Conservation (phyloP, 495 filamentous ascomycete genomes). For the Bacidia rubella region DNA sequence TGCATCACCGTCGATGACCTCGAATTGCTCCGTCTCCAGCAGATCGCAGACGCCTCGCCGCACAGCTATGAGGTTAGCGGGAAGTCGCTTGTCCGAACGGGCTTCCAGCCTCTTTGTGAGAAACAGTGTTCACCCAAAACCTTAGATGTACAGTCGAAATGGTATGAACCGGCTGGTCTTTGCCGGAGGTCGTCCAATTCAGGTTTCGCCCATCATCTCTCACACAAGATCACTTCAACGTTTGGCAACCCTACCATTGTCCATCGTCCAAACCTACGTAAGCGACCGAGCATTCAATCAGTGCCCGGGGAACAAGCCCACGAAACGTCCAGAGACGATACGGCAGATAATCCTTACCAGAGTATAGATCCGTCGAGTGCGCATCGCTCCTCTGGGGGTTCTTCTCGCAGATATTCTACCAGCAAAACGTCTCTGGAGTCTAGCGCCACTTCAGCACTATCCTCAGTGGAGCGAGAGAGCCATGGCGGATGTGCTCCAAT, state of each 20-base stretch:
- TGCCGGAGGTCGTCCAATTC: constrained; percentile 14
- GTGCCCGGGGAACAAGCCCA: constrained; percentile 16
- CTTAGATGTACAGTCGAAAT: too few relatives aligned
- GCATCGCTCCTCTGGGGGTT: too few relatives aligned
- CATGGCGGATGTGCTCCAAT: background rate
- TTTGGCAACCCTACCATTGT: constrained; percentile 43
- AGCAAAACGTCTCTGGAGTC: constrained; percentile 27
- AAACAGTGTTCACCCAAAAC: too few relatives aligned
- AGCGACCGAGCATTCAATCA: constrained; percentile 30
- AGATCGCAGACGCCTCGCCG: background rate
- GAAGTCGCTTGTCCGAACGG: too few relatives aligned
- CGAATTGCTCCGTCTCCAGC: too few relatives aligned
- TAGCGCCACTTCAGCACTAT: constrained; percentile 8
- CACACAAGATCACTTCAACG: constrained; percentile 35
- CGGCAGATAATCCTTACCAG: background rate
- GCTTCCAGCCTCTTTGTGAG: too few relatives aligned
- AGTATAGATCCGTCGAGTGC: constrained; percentile 30
- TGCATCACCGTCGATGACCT: background rate
- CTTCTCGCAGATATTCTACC: too few relatives aligned
- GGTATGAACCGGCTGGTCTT: background rate
- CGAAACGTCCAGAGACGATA: background rate
- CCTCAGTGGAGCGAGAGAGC: background rate
- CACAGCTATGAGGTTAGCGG: too few relatives aligned
- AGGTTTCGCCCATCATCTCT: constrained; percentile 31
- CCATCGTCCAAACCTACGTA: constrained; percentile 31